Conservation (phyloP, 805 yeast species). For the Hanseniaspora lindneri region DNA sequence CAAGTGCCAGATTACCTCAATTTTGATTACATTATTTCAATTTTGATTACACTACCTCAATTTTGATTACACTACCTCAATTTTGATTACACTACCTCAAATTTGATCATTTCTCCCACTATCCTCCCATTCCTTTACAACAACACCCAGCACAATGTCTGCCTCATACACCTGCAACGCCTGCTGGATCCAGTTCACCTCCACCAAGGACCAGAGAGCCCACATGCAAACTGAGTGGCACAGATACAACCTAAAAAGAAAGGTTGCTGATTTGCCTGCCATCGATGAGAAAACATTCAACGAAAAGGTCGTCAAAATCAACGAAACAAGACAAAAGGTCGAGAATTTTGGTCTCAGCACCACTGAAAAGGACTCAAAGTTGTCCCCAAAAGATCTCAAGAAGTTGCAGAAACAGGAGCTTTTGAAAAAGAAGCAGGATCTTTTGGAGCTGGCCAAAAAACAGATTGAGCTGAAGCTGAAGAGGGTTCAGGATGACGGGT, state of each 20-base stretch:
- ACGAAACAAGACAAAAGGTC: slow-evolving; percentile 17
- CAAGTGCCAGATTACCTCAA: neutral
- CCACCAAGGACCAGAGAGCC: slow-evolving; percentile 65
- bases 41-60: too few relatives aligned
- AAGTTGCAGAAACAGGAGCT: slow-evolving; percentile 35
- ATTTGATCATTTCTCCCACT: too few relatives aligned
- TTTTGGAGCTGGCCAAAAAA: slow-evolving; percentile 33
- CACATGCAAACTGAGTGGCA: slow-evolving; percentile 99
- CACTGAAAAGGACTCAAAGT: slow-evolving; percentile 21
- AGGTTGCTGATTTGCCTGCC: slow-evolving; percentile 79
- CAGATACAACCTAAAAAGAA: slow-evolving; percentile 84
- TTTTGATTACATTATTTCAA: neutral
- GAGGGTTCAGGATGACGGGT: slow-evolving; percentile 21
- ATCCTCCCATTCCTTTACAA: too few relatives aligned
- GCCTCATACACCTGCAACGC: slow-evolving; percentile 85
- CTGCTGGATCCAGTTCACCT: slow-evolving; percentile 66
- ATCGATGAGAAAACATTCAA: slow-evolving; percentile 56
- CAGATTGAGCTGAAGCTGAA: slow-evolving; percentile 26
- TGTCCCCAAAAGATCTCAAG: slow-evolving; percentile 34
- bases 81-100: too few relatives aligned
- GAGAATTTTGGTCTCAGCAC: neutral
- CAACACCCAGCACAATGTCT: too few relatives aligned
- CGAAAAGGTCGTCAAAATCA: slow-evolving; percentile 42
- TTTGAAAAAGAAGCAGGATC: slow-evolving; percentile 32
- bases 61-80: too few relatives aligned